phyloP scores from a whole-genome alignment of 1,139 yeast genomes.

The Pichiaceae sp. region DNA sequence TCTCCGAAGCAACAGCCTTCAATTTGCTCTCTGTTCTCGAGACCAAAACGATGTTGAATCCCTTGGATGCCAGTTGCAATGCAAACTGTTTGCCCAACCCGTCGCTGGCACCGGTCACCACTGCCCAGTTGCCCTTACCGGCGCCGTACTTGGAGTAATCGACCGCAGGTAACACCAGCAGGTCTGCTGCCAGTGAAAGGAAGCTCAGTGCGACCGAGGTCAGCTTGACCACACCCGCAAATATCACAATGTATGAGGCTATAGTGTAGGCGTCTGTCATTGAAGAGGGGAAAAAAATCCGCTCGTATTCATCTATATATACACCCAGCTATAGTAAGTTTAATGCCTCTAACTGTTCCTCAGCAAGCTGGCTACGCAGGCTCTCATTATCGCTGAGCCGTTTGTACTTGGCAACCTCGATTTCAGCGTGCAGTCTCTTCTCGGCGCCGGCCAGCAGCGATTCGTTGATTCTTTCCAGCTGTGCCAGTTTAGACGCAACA shows the following conservation, averaged over 20 bases:
- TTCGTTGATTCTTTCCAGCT: conserved; percentile 17
- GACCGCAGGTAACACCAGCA: conserved; percentile 57
- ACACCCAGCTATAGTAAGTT: conserved; percentile 10
- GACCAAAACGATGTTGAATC: conserved; percentile 74
- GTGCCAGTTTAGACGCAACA: conserved; percentile 13
- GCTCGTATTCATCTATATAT: not conserved
- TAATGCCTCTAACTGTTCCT: conserved; percentile 24
- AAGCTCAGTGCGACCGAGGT: conserved; percentile 33
- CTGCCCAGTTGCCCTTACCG: conserved; percentile 62
- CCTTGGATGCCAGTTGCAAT: conserved; percentile 72
- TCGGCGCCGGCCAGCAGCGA: conserved; percentile 9
- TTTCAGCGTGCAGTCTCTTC: conserved; percentile 17
- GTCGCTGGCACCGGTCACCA: conserved; percentile 94
- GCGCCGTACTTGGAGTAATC: conserved; percentile 68
- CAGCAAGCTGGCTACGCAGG: conserved; percentile 17
- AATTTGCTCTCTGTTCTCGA: conserved; percentile 81
- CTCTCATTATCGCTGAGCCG: conserved; percentile 20
- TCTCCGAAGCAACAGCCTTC: conserved; percentile 55
- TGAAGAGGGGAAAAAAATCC: not conserved
- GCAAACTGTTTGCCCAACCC: conserved; percentile 96
- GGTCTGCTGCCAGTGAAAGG: conserved; percentile 40
- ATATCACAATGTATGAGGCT: conserved; percentile 25
- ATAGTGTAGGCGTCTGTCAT: not conserved
- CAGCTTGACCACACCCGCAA: conserved; percentile 45
- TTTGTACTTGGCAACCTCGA: conserved; percentile 19